Base-by-base conservation (phyloP, 305 asterid species). In the Fraxinus albicans region DNA sequence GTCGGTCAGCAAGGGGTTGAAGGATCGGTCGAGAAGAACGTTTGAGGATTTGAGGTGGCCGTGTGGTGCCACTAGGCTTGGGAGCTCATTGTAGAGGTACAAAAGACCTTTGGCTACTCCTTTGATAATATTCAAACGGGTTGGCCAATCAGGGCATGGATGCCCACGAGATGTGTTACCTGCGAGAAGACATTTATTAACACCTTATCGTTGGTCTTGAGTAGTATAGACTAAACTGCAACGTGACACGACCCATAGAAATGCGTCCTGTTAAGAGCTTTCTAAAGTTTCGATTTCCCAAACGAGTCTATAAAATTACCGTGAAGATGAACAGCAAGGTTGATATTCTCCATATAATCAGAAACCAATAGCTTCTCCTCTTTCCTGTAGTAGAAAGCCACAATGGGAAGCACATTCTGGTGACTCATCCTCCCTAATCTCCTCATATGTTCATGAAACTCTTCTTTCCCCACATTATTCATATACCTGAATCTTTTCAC, bases 41-140 rank as follows among this genome's bases (percentile, higher is more conserved):
- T 94, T 94, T 15, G 97, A 90, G 4, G 98, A 89, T 70, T 92
- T 94, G 7, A 94, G 88, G 84, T 94, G 97, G 25, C 98, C 98
- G 76, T 94, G 95, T 6, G 98, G 97, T 0, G 92, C 88, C 2
- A 89, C 90, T 6, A 90, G 81, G 87, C 88, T 83, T 3, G 97
- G 95, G 42, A 94, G 94, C 88, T 94, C 93, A 74, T 81, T 84
- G 91, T 90, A 82, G 74, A 92, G 95, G 86, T 88, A 89, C 2
- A 77, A 10, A 8, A 94, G 88, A n/a, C 97, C 98, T 47, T 77
- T 82, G 2, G 93, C 88, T 25, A 92, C 86, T 76, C 98, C 98
- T 77, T 94, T 92, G 40, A 89, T 29, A 13, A 94, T 92, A 53
- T 84, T 88, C 42, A 94, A 58, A 8, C 98, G 90, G 2, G 90